These are phyloP conservation scores for Chrysophaeum taylorii DNA, from an alignment of 352 stramenopile genomes.

Conservation along the genomic window DNA sequence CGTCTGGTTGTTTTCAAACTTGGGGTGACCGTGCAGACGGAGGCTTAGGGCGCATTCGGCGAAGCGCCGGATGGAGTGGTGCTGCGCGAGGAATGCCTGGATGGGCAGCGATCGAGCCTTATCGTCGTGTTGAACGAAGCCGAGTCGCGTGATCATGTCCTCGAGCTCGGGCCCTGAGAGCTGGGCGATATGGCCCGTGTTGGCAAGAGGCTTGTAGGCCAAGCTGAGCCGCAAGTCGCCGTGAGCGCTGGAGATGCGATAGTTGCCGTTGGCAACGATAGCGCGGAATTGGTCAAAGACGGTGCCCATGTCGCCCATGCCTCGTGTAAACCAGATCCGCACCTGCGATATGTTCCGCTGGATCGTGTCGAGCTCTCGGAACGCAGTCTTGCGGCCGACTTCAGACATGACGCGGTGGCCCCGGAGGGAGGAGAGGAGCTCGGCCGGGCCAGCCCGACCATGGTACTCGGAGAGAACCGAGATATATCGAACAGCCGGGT, in stretches of 20 bases:
- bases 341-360: background rate
- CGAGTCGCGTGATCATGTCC: slow-evolving; percentile 33
- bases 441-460: slow-evolving; percentile 6
- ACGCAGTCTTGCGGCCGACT: background rate
- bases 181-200: slow-evolving; percentile 7
- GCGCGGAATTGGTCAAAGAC: slow-evolving; percentile 23
- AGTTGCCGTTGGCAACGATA: slow-evolving; percentile 22
- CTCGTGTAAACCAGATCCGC: slow-evolving; percentile 29
- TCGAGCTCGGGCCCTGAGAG: slow-evolving; percentile 29
- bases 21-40: slow-evolving; percentile 27
- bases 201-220: slow-evolving; percentile 21
- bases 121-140: slow-evolving; percentile 33
- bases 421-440: slow-evolving; percentile 23
- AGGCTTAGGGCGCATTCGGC: slow-evolving; percentile 25
- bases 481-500: slow-evolving; percentile 21
- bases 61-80: slow-evolving; percentile 15
- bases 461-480: slow-evolving; percentile 22
- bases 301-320: slow-evolving; percentile 30
- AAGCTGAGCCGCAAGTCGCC: slow-evolving; percentile 8
- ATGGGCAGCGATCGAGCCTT: slow-evolving; percentile 19
- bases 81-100: slow-evolving; percentile 22
- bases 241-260: background rate
- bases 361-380: background rate
- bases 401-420: slow-evolving; percentile 19
- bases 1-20: background rate